Percentiles rank a stretch among this genome's conserved stretches.
Conservation (phyloP, 2,329 filamentous ascomycete genomes). For the Fusarium pseudocircinatum region DNA sequence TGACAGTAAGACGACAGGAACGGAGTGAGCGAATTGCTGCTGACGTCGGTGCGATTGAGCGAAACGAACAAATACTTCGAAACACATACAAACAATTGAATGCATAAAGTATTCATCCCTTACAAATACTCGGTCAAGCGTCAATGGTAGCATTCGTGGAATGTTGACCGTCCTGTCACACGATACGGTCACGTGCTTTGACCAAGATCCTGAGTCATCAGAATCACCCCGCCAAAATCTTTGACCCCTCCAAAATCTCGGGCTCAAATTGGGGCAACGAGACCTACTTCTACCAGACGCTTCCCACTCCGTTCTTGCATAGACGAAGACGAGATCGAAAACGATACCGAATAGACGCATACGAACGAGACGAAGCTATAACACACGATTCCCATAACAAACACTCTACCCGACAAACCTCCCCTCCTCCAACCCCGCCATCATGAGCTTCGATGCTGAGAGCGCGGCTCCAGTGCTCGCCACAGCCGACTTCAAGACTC, state of each 20-base stretch:
- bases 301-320: conserved; percentile 21
- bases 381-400: neutral
- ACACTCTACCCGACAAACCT: neutral
- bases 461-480: conserved; percentile 40
- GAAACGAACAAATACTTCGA: neutral
- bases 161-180: conserved; percentile 1
- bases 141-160: conserved; percentile 13
- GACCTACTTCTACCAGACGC: conserved; percentile 26
- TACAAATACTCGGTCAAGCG: neutral
- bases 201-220: conserved; percentile 36
- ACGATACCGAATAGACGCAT: neutral
- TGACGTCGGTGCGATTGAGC: neutral
- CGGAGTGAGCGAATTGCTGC: neutral
- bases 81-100: neutral
- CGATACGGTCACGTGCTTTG: conserved; percentile 25
- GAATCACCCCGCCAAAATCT: conserved; percentile 40
- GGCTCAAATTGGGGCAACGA: conserved; percentile 29
- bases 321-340: neutral
- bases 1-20: conserved; percentile 24
- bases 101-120: neutral
- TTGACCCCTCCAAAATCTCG: conserved; percentile 40
- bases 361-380: neutral
- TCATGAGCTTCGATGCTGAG: conserved; percentile 43
- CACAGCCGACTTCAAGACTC: conserved; percentile 75
- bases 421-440: conserved; percentile 15